A percentile compares a stretch with the other conserved stretches of the same genome.
phyloP scores from a whole-genome alignment of 2,329 filamentous ascomycete species.

The Colletotrichum shisoi region DNA sequence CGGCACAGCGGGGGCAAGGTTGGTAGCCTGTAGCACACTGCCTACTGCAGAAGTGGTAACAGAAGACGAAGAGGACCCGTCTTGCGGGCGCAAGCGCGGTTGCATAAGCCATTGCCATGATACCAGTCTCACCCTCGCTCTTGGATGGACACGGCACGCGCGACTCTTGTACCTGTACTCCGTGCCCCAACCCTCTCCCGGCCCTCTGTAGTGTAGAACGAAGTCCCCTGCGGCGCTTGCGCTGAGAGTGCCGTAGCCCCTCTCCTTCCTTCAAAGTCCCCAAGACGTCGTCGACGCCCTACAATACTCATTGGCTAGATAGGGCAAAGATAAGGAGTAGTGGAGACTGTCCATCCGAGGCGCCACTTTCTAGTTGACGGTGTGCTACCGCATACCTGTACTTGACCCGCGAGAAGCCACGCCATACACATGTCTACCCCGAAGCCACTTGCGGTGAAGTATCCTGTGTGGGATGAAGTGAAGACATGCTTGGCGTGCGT shows the following conservation, averaged over 20 bases:
- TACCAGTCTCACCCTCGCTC: constrained; percentile 31
- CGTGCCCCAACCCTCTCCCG: not conserved
- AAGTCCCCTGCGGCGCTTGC: not conserved
- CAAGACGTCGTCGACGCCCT: not conserved
- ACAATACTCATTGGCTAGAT: constrained; percentile 21
- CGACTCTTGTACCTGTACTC: constrained; percentile 15
- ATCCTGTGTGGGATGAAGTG: not conserved
- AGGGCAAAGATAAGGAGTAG: constrained; percentile 25
- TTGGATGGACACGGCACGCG: not conserved
- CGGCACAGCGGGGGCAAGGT: constrained; percentile 36
- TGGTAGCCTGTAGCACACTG: constrained; percentile 27
- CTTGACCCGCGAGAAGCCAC: constrained; percentile 23
- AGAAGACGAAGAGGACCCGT: constrained; percentile 28
- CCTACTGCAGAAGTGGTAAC: constrained; percentile 22
- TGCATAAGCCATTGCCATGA: constrained; percentile 23
- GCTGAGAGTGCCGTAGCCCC: not conserved
- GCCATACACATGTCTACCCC: constrained; percentile 11
- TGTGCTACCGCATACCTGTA: not conserved
- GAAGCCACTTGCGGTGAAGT: constrained; percentile 8
- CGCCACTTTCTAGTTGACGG: constrained; percentile 30
- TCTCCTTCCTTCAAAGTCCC: not conserved
- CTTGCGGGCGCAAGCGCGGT: constrained; percentile 33
- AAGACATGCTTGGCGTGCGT: constrained; percentile 20
- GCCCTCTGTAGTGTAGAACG: not conserved
- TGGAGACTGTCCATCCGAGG: not conserved